Evolutionary conservation across 306 rosid species (phyloP), one percentile per base, ranked within the genome.

Genomic region (Prunus mume): DNA sequence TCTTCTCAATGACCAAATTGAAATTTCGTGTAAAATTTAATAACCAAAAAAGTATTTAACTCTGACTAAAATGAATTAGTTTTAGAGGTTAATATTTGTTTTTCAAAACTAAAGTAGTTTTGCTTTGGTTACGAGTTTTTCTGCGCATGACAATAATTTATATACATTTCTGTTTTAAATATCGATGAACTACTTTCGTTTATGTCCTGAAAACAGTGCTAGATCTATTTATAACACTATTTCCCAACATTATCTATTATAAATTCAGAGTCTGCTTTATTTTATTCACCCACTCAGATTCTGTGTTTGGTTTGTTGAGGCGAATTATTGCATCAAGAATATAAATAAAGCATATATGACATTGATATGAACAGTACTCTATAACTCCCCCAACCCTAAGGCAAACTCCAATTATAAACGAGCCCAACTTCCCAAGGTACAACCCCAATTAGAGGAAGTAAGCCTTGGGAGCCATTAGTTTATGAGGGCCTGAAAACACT

Each of bases 391-490:
- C 51, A 79, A 60, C 86, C 81, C 81, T 74, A 86, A 34, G 41
- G 41, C 41, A 34, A 34, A 72, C 57, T 62, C 60, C 62, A 47
- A 38, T 24, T 6, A 27, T 63, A 46, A 69, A 46, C 43, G 69
- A 69, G 46, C 64, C 61, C 61, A 78, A 83, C 86, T 76, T 83
- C 85, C 91, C 82, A 86, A 80, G 83, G 79, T 74, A 70, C 64
- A 81, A 87, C 86, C 93, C 88, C 69, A 86, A 81, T 86, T 78
- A 84, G 79, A 83, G 93, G 91, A 83, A 79, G 54, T 79, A 64
- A 78, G 58, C 83, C 30, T 76, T 65, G 69, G 72, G 71, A 79
- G 76, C 74, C 76, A 89, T 83, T 85, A 76, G 63, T 78, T 86
- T 71, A 82, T 75, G 66, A 74, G 79, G 57, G 38, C 65, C 85